Percentiles rank a stretch among this genome's conserved stretches.
phyloP scores from a whole-genome alignment of 2,329 filamentous ascomycete species.

The Arthrobotrys sphaeroides region DNA sequence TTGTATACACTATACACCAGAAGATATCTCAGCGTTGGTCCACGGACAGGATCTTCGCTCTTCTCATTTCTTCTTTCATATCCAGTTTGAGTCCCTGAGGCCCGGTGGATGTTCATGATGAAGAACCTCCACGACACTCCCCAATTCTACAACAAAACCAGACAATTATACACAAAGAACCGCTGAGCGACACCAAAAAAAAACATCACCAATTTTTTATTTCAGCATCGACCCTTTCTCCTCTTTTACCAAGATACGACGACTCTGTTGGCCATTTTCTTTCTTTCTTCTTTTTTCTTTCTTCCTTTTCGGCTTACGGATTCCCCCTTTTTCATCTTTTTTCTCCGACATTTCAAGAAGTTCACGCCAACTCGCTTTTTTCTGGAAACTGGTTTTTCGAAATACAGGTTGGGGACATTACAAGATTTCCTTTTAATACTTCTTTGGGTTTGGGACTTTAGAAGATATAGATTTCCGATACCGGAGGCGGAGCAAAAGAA shows the following conservation, averaged over 20 bases:
- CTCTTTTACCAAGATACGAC: conserved; percentile 14
- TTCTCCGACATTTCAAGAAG: conserved; percentile 40
- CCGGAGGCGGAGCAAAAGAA: background rate
- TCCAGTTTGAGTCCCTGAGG: conserved; percentile 26
- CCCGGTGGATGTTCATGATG: conserved; percentile 13
- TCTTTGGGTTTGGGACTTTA: conserved; percentile 36
- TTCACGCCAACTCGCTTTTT: conserved; percentile 13
- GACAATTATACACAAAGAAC: conserved; percentile 38
- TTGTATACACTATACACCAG: conserved; percentile 39
- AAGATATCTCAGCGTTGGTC: conserved; percentile 49
- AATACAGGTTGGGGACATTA: conserved; percentile 4
- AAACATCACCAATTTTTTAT: conserved; percentile 25
- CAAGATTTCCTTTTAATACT: conserved; percentile 38
- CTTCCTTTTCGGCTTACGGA: conserved; percentile 6
- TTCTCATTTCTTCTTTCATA: conserved; percentile 28
- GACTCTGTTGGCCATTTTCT: background rate
- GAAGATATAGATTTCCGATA: conserved; percentile 15
- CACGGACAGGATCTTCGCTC: conserved; percentile 39
- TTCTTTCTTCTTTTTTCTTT: background rate
- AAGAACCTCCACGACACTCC: conserved; percentile 25
- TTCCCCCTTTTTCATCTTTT: conserved; percentile 18
- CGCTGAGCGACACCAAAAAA: conserved; percentile 50
- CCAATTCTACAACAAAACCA: conserved; percentile 31
- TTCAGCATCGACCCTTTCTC: conserved; percentile 4
- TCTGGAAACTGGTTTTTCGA: conserved; percentile 50